A percentile compares a stretch with the other conserved stretches of the same genome.
Evolutionary conservation across 2,329 filamentous ascomycete species (phyloP).

Genomic region (Neophaeococcomyces aloes): DNA sequence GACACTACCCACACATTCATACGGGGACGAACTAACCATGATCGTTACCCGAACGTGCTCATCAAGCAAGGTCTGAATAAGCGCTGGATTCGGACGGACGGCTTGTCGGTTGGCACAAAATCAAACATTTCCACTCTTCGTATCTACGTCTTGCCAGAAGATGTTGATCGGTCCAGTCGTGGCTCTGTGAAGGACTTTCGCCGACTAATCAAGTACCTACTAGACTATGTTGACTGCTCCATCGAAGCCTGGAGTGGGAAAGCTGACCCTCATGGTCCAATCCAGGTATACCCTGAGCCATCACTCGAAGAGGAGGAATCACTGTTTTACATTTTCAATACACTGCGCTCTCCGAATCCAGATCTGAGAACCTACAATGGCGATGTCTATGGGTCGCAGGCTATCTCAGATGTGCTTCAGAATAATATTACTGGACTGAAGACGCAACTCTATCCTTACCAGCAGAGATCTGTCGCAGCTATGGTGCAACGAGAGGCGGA

Average conservation of each 20-base stretch:
- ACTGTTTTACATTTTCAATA: conserved; percentile 43
- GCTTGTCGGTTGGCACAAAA: conserved; percentile 14
- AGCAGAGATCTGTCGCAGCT: conserved; percentile 64
- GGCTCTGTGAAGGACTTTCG: conserved; percentile 27
- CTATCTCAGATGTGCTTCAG: conserved; percentile 30
- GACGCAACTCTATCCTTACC: conserved; percentile 64
- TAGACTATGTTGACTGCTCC: conserved; percentile 32
- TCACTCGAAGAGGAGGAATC: conserved; percentile 31
- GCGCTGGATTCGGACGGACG: conserved; percentile 27
- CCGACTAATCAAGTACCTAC: conserved; percentile 29
- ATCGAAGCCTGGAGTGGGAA: conserved; percentile 30
- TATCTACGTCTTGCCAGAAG: conserved; percentile 33
- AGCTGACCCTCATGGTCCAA: conserved; percentile 12
- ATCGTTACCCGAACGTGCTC: conserved; percentile 11
- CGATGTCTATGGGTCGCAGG: conserved; percentile 23
- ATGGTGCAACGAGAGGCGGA: conserved; percentile 75
- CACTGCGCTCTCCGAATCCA: conserved; percentile 32
- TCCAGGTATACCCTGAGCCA: conserved; percentile 14
- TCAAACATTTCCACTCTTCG: conserved; percentile 21
- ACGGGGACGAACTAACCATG: conserved; percentile 9
- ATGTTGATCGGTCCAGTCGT: conserved; percentile 28
- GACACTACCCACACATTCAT: conserved; percentile 10
- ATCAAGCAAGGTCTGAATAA: conserved; percentile 23
- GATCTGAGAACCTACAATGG: conserved; percentile 25
- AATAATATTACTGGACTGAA: conserved; percentile 29